Percentiles rank a stretch among this genome's conserved stretches.
phyloP scores from a whole-genome alignment of 2,329 filamentous ascomycete genomes.

The Plectosphaerella sp. region DNA sequence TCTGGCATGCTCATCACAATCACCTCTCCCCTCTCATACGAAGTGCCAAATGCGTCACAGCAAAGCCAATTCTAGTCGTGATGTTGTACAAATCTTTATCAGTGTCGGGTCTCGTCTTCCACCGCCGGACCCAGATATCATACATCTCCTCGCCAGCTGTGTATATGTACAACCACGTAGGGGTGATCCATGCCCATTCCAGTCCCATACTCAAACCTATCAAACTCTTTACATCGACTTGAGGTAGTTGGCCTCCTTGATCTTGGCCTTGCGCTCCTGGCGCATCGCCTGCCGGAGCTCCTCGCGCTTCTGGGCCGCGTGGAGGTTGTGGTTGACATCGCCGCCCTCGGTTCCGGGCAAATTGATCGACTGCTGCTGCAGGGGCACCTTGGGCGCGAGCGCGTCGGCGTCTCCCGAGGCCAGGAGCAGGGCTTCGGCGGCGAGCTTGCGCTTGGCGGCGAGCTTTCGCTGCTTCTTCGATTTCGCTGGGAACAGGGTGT shows the following conservation, averaged over 20 bases:
- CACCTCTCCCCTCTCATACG: too few relatives aligned
- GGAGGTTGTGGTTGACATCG: constrained; percentile 38
- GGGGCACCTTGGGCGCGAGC: constrained; percentile 64
- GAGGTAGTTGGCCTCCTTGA: constrained; percentile 84
- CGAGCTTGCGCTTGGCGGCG: constrained; percentile 61
- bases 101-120: background rate
- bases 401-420: constrained; percentile 63
- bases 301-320: constrained; percentile 47
- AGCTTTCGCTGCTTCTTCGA: constrained; percentile 75
- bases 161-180: background rate
- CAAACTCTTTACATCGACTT: constrained; percentile 60
- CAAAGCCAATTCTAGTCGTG: background rate
- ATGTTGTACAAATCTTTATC: background rate
- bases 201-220: background rate
- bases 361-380: constrained; percentile 76
- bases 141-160: background rate
- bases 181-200: background rate
- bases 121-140: background rate
- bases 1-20: too few relatives aligned
- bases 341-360: constrained; percentile 49
- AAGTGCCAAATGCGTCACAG: too few relatives aligned
- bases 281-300: constrained; percentile 69
- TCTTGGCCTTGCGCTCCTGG: constrained; percentile 67
- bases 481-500: constrained; percentile 55
- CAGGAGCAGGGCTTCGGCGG: constrained; percentile 53